Evolutionary conservation across 2,329 filamentous ascomycete genomes (phyloP).

Genomic region (Corynespora cassiicola): DNA sequence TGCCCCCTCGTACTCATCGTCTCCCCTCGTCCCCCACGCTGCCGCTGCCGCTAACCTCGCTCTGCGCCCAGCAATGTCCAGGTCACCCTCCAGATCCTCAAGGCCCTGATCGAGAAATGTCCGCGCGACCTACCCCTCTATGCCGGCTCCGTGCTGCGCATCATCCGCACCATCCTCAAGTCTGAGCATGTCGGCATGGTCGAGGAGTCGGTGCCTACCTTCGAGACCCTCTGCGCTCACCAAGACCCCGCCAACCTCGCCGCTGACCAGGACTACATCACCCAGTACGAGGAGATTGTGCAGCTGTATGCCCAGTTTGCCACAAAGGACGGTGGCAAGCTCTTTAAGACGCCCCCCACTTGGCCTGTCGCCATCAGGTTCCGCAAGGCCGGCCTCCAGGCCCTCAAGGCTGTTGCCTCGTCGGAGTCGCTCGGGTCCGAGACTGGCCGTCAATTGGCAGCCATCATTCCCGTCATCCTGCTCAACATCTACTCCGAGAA

Average conservation of each 20-base stretch:
- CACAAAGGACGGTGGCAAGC: conserved; percentile 61
- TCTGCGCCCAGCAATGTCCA: conserved; percentile 84
- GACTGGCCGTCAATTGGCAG: conserved; percentile 75
- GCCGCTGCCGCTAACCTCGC: too few species aligned
- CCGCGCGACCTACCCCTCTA: conserved; percentile 90
- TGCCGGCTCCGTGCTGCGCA: conserved; percentile 81
- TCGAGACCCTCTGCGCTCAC: conserved; percentile 86
- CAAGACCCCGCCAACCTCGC: conserved; percentile 86
- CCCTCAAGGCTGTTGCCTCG: conserved; percentile 78
- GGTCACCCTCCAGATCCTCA: conserved; percentile 91
- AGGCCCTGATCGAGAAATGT: conserved; percentile 90
- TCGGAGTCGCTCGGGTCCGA: conserved; percentile 81
- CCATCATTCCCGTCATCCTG: conserved; percentile 83
- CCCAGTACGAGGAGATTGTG: conserved; percentile 83
- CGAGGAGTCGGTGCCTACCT: conserved; percentile 85
- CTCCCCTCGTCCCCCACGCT: too few species aligned
- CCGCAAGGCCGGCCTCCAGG: conserved; percentile 64
- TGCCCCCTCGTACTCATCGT: conserved; percentile 5
- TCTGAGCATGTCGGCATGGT: conserved; percentile 92
- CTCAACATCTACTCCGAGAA: conserved; percentile 83
- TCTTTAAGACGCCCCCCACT: conserved; percentile 65
- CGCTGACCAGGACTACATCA: conserved; percentile 82
- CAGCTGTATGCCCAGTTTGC: conserved; percentile 80
- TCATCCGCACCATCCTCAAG: conserved; percentile 81
- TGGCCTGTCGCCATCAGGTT: conserved; percentile 76